Percentiles rank a stretch among this genome's conserved stretches.
Evolutionary conservation across 352 stramenopile genomes (phyloP).

Genomic region (Phytopythium aichiense): DNA sequence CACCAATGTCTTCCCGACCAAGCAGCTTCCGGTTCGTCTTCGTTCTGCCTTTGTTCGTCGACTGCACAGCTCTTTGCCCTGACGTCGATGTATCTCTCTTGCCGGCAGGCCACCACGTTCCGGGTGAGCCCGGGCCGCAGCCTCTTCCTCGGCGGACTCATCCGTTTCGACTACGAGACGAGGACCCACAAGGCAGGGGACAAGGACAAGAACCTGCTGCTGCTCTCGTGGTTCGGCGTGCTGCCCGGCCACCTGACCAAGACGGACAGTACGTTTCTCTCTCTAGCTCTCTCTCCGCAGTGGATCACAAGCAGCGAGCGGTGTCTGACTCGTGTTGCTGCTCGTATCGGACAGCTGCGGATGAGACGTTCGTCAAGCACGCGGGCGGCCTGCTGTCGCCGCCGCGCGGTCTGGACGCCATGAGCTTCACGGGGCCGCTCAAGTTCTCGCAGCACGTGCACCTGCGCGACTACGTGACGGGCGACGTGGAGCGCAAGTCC

Average conservation of each 20-base stretch:
- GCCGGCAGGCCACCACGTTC: conserved; percentile 56
- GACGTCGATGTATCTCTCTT: conserved; percentile 4
- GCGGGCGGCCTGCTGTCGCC: conserved; percentile 72
- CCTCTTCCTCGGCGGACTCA: conserved; percentile 74
- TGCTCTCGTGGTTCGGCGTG: conserved; percentile 83
- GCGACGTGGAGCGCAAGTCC: conserved; percentile 57
- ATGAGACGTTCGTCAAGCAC: conserved; percentile 78
- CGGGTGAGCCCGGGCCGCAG: conserved; percentile 60
- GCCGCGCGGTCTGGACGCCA: conserved; percentile 65
- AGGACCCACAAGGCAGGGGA: conserved; percentile 16
- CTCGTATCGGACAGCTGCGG: conserved; percentile 31
- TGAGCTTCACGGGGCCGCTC: conserved; percentile 73
- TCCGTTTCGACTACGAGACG: conserved; percentile 73
- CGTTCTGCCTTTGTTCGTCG: background rate
- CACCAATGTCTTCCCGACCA: conserved; percentile 74
- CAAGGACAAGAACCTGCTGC: conserved; percentile 55
- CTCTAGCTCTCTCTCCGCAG: background rate
- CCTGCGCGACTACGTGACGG: conserved; percentile 66
- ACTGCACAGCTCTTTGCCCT: background rate
- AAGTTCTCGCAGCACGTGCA: conserved; percentile 48
- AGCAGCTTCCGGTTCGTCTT: conserved; percentile 50
- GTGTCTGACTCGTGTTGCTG: background rate
- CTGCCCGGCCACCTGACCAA: conserved; percentile 79
- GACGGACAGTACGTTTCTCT: conserved; percentile 58
- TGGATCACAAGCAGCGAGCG: background rate